These are phyloP conservation scores for Colletotrichum destructivum DNA, from an alignment of 2,329 filamentous ascomycete species.

Conservation along the genomic window DNA sequence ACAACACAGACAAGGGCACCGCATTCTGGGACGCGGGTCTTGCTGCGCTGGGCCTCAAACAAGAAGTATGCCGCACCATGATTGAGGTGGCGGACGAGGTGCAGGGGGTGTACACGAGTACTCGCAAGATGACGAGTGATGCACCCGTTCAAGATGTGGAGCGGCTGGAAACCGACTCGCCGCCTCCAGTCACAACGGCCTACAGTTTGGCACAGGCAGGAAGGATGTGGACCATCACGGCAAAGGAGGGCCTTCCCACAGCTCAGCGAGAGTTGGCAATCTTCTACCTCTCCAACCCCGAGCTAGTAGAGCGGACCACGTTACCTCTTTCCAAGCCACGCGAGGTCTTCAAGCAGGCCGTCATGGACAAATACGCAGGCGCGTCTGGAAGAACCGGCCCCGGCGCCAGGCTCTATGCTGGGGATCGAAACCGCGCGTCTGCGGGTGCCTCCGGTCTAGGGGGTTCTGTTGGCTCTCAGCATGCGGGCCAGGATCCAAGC, in stretches of 20 bases:
- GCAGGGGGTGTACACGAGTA: conserved; percentile 74
- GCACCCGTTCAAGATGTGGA: conserved; percentile 45
- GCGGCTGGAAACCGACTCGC: conserved; percentile 49
- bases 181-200: conserved; percentile 68
- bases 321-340: conserved; percentile 86
- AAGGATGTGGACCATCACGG: conserved; percentile 91
- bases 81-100: conserved; percentile 74
- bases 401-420: conserved; percentile 43
- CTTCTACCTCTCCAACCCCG: conserved; percentile 92
- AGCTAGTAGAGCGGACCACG: conserved; percentile 84
- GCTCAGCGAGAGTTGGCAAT: conserved; percentile 94
- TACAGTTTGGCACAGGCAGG: conserved; percentile 86
- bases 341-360: conserved; percentile 91
- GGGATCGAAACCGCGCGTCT: conserved; percentile 35
- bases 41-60: conserved; percentile 89
- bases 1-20: conserved; percentile 76
- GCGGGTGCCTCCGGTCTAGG: conserved; percentile 39
- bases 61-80: conserved; percentile 87
- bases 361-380: conserved; percentile 79
- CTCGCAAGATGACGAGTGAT: conserved; percentile 64
- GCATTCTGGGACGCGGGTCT: conserved; percentile 93
- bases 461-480: conserved; percentile 47
- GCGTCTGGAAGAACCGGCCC: conserved; percentile 43
- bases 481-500: conserved; percentile 47
- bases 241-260: conserved; percentile 89